Evolutionary conservation across 345 rosid genomes (phyloP).

Genomic region (Acer yangbiense): DNA sequence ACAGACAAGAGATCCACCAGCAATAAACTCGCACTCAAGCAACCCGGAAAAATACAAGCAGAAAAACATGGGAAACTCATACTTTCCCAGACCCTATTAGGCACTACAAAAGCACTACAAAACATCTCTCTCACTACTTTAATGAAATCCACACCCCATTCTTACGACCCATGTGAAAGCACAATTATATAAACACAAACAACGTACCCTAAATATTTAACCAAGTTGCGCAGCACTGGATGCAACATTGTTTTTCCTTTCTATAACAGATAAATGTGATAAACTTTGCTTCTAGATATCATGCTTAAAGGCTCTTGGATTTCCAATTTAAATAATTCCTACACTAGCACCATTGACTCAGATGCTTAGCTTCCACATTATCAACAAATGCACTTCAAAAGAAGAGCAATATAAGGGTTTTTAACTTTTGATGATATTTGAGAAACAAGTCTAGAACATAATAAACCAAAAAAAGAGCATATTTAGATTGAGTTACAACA

Average conservation of each 20-base stretch:
- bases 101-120: background rate
- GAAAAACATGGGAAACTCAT: background rate
- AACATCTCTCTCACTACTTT: background rate
- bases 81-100: background rate
- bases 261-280: background rate
- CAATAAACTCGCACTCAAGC: background rate
- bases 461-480: background rate
- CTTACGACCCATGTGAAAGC: background rate
- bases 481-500: constrained; percentile 5
- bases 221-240: background rate
- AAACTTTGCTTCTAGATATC: background rate
- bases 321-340: background rate
- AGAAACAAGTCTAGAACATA: background rate
- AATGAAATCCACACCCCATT: background rate
- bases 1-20: background rate
- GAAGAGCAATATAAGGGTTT: background rate
- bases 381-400: background rate
- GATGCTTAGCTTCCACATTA: background rate
- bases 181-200: background rate
- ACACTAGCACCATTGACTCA: background rate
- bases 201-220: background rate
- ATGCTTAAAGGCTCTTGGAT: background rate
- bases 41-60: background rate
- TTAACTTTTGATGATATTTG: background rate
- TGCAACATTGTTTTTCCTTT: background rate